Conservation (phyloP, 164 flowering plant species). For the Vitis rupestris region DNA sequence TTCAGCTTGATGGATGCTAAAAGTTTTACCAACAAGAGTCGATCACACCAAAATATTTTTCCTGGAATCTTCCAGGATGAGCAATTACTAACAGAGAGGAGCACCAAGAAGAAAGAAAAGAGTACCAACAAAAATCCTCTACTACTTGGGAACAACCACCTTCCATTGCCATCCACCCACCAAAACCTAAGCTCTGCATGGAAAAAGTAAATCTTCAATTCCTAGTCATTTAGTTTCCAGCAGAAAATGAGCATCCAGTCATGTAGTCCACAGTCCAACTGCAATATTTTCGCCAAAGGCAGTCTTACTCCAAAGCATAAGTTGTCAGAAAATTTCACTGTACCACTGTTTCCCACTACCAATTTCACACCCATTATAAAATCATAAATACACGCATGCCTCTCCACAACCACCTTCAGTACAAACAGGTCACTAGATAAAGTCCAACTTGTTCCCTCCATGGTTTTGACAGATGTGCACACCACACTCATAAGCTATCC, state of each 20-base stretch:
- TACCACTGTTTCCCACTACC: background rate
- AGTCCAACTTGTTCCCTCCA: background rate
- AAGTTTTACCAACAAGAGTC: background rate
- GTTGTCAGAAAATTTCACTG: background rate
- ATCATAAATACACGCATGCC: background rate
- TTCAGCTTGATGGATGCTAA: background rate
- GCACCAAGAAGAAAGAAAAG: conserved; percentile 3
- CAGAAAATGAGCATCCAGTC: conserved; percentile 1
- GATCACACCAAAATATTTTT: background rate
- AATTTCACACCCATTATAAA: background rate
- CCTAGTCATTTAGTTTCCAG: background rate
- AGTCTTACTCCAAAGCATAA: background rate
- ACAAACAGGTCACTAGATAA: conserved; percentile 1
- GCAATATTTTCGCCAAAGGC: background rate
- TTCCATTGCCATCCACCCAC: conserved; percentile 6
- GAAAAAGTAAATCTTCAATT: background rate
- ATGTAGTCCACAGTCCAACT: background rate
- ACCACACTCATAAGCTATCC: background rate
- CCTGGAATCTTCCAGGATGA: background rate
- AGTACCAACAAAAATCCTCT: background rate
- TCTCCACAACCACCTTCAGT: background rate
- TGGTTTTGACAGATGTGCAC: background rate
- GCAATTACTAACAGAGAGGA: conserved; percentile 6
- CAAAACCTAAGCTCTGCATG: conserved; percentile 11
- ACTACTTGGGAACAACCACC: background rate